phyloP scores from a whole-genome alignment of 1,284 basidiomycete genomes.

The Vanrija humicola region DNA sequence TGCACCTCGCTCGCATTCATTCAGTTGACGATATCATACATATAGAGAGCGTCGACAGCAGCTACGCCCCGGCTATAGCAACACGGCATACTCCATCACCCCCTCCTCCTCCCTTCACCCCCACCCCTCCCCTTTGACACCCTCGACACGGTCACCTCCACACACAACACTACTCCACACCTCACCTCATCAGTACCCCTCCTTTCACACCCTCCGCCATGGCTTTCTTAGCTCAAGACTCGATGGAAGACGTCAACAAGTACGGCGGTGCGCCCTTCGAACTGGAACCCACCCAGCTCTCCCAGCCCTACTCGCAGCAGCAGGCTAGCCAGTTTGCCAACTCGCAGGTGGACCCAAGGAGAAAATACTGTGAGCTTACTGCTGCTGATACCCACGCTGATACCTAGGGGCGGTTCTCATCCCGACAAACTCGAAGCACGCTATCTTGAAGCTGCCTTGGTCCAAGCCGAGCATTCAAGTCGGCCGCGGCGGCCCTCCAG shows the following conservation, averaged over 20 bases:
- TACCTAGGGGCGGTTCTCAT: constrained; percentile 47
- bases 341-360: constrained; percentile 42
- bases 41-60: neutral
- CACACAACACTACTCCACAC: neutral
- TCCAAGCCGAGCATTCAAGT: constrained; percentile 34
- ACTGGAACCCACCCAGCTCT: constrained; percentile 43
- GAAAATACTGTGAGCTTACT: constrained; percentile 44
- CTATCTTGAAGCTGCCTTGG: constrained; percentile 48
- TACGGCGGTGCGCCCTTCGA: constrained; percentile 19
- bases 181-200: neutral
- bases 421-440: constrained; percentile 36
- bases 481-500: constrained; percentile 33
- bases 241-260: constrained; percentile 19
- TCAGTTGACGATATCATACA: too few relatives aligned
- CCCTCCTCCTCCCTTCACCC: neutral
- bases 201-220: constrained; percentile 2
- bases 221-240: constrained; percentile 24
- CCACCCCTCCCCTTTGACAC: too few relatives aligned
- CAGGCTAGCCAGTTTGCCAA: constrained; percentile 19
- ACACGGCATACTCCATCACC: neutral
- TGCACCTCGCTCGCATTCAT: too few relatives aligned
- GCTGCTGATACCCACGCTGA: neutral
- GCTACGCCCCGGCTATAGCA: neutral
- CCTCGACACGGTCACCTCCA: neutral
- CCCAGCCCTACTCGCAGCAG: constrained; percentile 32